Evolutionary conservation across 768 basidiomycete genomes (phyloP), one percentile per base, ranked within the genome.

Genomic region (Tricholomella constricta): DNA sequence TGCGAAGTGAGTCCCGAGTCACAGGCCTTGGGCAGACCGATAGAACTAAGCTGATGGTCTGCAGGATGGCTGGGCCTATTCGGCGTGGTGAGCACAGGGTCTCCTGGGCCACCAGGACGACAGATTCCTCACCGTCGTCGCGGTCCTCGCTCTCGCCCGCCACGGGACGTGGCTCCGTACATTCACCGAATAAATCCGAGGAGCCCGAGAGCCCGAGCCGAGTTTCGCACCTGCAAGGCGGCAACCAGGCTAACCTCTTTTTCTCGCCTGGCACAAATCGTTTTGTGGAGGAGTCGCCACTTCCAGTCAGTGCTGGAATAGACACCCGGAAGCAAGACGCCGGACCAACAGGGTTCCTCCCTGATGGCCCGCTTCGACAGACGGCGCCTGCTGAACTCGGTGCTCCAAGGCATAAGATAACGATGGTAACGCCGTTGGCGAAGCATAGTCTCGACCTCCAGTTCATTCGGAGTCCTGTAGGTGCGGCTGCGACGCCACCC

Each of bases 1-100:
- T 65, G 94, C 92, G 10, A 84, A 80, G 85, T 93, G 69, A 55
- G 75, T 71, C 22, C 15, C 29, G 17, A 4, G 14, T 20, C 37
- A 11, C 4, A 43, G 3, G 3, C 2, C 20, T 2, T 27, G 25
- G 23, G n/a, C 42, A 7, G 22, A 27, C 11, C 31, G 31, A 44
- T 48, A 20, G 22, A 45, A 48, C 52, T 5, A 57, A 43, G 36
- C 35, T 64, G 29, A 37, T 48, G 19, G 38, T 25, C 10, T 1
- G 34, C 62, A 90, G 90, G 63, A 93, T 94, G 91, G 69, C 76
- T 8, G 82, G 89, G 6, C 80, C 83, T 8, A 78, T 93, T 31
- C 70, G 74, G 9, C 76, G 69, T 27, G 77, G 78, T 4, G 79
- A 82, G 48, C 71, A 74, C 12, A 69, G 65, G 11, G 72, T 89